Evolutionary conservation across 306 rosid genomes (phyloP).

Genomic region (Lupinus albus): DNA sequence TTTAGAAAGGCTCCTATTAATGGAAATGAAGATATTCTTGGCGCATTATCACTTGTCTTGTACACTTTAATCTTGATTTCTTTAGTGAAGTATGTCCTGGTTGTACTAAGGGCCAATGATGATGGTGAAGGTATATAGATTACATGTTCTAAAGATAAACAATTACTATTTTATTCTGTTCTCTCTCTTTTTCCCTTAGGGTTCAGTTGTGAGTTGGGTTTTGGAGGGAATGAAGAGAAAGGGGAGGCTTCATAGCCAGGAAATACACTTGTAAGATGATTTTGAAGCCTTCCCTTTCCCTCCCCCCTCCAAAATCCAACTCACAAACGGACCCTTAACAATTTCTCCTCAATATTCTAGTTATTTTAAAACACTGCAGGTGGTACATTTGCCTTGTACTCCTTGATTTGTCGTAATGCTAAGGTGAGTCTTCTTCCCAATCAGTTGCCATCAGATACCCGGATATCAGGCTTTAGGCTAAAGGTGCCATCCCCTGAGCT

Average conservation of each 20-base stretch:
- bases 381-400: constrained; percentile 97
- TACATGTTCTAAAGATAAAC: constrained; percentile 17
- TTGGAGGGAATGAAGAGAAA: too few relatives aligned
- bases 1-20: constrained; percentile 89
- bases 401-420: constrained; percentile 98
- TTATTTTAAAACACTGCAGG: constrained; percentile 63
- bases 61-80: constrained; percentile 94
- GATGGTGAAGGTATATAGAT: constrained; percentile 85
- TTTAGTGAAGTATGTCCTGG: constrained; percentile 85
- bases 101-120: constrained; percentile 94
- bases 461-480: constrained; percentile 92
- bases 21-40: constrained; percentile 83
- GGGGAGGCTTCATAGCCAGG: too few relatives aligned
- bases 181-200: constrained; percentile 17
- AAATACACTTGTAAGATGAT: too few relatives aligned
- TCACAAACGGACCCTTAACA: too few relatives aligned
- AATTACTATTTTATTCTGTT: neutral
- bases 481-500: constrained; percentile 96
- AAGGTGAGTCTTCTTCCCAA: constrained; percentile 99
- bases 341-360: constrained; percentile 9
- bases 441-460: constrained; percentile 94
- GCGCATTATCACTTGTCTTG: constrained; percentile 87
- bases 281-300: too few relatives aligned
- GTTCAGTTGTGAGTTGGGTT: too few relatives aligned
- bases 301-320: too few relatives aligned